Percentiles rank a stretch among this genome's conserved stretches.
phyloP scores from a whole-genome alignment of 441 rosid genomes.

The Viola pubescens region DNA sequence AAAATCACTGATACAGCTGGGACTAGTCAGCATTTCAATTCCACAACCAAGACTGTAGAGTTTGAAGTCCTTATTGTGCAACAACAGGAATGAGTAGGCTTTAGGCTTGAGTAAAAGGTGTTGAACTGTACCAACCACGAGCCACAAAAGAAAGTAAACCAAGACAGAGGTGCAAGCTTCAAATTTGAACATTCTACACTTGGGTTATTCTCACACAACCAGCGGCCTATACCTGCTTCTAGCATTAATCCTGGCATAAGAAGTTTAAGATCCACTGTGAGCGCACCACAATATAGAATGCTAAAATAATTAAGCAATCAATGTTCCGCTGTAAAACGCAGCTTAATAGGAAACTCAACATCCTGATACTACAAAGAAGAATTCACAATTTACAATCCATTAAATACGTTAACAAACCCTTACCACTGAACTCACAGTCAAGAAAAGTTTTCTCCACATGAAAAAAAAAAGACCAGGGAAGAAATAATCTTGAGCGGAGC shows the following conservation, averaged over 20 bases:
- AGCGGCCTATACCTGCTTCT: constrained; percentile 22
- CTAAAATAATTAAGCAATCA: background rate
- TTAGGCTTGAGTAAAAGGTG: constrained; percentile 32
- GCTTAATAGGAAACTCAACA: constrained; percentile 12
- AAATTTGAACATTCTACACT: constrained; percentile 56
- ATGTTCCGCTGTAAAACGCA: constrained; percentile 5
- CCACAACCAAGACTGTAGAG: constrained; percentile 26
- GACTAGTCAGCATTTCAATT: constrained; percentile 30
- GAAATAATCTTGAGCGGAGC: background rate
- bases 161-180: constrained; percentile 34
- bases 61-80: constrained; percentile 29
- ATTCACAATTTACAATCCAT: constrained; percentile 25
- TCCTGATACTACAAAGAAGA: constrained; percentile 13
- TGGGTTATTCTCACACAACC: constrained; percentile 21
- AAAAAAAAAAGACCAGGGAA: constrained; percentile 6
- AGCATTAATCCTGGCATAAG: constrained; percentile 28
- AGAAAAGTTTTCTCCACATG: constrained; percentile 7
- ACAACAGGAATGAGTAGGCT: constrained; percentile 21
- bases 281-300: constrained; percentile 13
- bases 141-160: constrained; percentile 27
- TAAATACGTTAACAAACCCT: constrained; percentile 18
- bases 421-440: constrained; percentile 16
- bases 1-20: constrained; percentile 20
- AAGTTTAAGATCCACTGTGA: constrained; percentile 41
- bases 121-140: constrained; percentile 34